phyloP scores from a whole-genome alignment of 768 basidiomycete genomes.

The Dentipellis sp. region DNA sequence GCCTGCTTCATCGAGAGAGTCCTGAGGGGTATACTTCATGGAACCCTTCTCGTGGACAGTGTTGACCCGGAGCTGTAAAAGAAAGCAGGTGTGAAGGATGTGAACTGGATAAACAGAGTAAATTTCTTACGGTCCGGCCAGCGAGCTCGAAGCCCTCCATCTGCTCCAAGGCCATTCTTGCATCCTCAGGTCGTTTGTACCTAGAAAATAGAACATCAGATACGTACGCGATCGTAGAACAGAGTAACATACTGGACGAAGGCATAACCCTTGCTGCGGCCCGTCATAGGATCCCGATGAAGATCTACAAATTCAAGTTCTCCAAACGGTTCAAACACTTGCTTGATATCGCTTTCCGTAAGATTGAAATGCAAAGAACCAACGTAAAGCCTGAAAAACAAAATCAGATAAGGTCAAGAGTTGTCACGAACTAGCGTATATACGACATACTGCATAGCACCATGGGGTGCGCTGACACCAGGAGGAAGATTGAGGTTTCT shows the following conservation, averaged over 20 bases:
- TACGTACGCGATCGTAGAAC: background rate
- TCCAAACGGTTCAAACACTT: conserved; percentile 99
- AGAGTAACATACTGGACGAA: conserved; percentile 77
- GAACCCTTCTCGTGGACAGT: conserved; percentile 90
- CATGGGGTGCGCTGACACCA: conserved; percentile 71
- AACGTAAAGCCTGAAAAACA: conserved; percentile 72
- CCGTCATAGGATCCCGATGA: conserved; percentile 90
- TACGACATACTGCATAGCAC: conserved; percentile 67
- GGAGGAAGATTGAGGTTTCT: conserved; percentile 79
- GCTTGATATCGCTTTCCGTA: conserved; percentile 93
- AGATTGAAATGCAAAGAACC: conserved; percentile 96
- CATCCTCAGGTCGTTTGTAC: conserved; percentile 87
- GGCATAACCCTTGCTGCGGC: conserved; percentile 94
- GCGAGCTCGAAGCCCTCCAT: conserved; percentile 99
- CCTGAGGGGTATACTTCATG: conserved; percentile 63
- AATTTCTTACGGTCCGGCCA: conserved; percentile 67
- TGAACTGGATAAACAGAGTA: conserved; percentile 8
- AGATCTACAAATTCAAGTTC: conserved; percentile 98
- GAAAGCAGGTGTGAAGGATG: conserved; percentile 12
- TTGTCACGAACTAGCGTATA: conserved; percentile 17
- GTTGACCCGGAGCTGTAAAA: conserved; percentile 68
- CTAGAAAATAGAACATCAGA: conserved; percentile 26
- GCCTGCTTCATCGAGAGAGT: conserved; percentile 82
- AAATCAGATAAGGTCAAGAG: conserved; percentile 3
- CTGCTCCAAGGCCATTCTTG: conserved; percentile 93